phyloP scores from a whole-genome alignment of 768 basidiomycete species.

The Leccinum longicurvipes region DNA sequence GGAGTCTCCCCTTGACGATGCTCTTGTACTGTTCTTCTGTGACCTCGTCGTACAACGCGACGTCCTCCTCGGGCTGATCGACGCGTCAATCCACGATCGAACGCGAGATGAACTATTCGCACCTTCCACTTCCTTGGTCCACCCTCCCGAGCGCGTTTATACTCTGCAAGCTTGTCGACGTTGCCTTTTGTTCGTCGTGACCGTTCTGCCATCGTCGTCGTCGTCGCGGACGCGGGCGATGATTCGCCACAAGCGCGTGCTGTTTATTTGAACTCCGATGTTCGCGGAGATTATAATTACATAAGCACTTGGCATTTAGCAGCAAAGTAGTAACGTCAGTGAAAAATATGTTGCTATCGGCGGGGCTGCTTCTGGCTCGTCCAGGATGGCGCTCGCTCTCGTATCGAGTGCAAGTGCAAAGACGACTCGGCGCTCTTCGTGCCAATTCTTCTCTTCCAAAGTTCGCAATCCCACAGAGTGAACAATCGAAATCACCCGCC shows the following conservation, averaged over 20 bases:
- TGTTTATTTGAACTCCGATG: conserved; percentile 22
- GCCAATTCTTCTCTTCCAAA: conserved; percentile 14
- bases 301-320: conserved; percentile 4
- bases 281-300: conserved; percentile 20
- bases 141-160: conserved; percentile 57
- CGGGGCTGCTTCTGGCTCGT: conserved; percentile 31
- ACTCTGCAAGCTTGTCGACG: conserved; percentile 52
- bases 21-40: conserved; percentile 83
- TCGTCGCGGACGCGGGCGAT: conserved; percentile 1
- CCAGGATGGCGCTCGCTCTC: conserved; percentile 40
- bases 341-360: not conserved
- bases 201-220: conserved; percentile 24
- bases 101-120: conserved; percentile 10
- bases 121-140: conserved; percentile 61
- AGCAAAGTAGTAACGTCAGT: not conserved
- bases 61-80: conserved; percentile 51
- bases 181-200: conserved; percentile 24
- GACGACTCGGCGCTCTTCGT: conserved; percentile 29
- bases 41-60: conserved; percentile 82
- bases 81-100: conserved; percentile 23
- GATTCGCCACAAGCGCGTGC: conserved; percentile 30
- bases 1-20: conserved; percentile 80
- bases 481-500: not conserved
- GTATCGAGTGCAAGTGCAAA: conserved; percentile 36
- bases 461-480: not conserved